Evolutionary conservation across 2,329 filamentous ascomycete species (phyloP), one percentile per base, ranked within the genome.

Genomic region (Harringtonia aguacate): DNA sequence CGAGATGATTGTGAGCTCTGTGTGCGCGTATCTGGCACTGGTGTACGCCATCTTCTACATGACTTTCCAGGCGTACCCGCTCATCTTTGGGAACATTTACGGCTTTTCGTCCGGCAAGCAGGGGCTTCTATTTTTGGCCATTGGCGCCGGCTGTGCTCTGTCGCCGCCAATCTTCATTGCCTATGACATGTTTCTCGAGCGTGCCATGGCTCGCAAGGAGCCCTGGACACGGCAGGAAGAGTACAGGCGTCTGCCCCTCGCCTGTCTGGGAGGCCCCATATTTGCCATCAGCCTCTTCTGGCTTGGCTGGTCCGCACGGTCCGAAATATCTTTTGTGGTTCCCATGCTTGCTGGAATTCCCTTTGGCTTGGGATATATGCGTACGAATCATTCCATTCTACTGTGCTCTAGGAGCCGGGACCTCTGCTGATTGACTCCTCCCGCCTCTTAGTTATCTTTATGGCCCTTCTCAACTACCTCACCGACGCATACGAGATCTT

Each of bases 61-160:
- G 62, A 86, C 79, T 56, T 86, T 90, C 53, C 78, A 86, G 58
- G 81, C 82, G 3, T 89, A 81, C 57, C 79, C 79, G 2, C 69
- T 81, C 47, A 82, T 87, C 50, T 89, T 86, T 58, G 65, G 73
- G 49, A 56, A 62, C 21, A 56, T 79, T 4, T 87, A 87, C 58
- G 64, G 66, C 27, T 75, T 87, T 48, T 75, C 70, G 3, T 67
- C 79, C 0, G 80, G 83, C 18, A 67, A 77, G 24, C 74, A 77
- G 28, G 83, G 83, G 1, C 67, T 88, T 2, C 68, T 77, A 5
- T 87, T 84, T 60, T 66, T 88, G 8, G 74, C 81, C 27, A 79
- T 89, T 45, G 78, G 77, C 38, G 63, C 74, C 8, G 84, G 84
- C 21, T 73, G 77, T 27, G 50, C 73, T 33, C 58, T 83, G 10